Conservation (phyloP, 495 filamentous ascomycete genomes). For the Lindgomyces ingoldianus region DNA sequence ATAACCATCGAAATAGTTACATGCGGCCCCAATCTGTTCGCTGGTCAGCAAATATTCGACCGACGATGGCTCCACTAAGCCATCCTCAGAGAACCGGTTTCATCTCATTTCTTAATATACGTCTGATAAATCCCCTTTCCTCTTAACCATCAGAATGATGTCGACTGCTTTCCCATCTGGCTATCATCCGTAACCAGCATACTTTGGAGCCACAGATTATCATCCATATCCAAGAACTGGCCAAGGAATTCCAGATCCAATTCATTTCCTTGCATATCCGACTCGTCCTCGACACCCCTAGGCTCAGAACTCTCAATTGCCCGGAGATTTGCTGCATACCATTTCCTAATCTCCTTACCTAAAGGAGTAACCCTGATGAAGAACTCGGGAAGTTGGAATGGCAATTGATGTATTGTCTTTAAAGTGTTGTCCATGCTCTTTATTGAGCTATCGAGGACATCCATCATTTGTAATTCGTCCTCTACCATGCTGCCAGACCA, state of each 20-base stretch:
- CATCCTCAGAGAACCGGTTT: too few relatives aligned
- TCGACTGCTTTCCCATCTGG: background rate
- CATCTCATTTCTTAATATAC: too few relatives aligned
- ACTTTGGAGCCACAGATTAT: slow-evolving; percentile 21
- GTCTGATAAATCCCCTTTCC: background rate
- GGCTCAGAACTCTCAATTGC: background rate
- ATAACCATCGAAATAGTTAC: too few relatives aligned
- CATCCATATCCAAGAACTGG: slow-evolving; percentile 18
- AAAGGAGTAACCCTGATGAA: slow-evolving; percentile 1
- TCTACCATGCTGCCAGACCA: background rate
- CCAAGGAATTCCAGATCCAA: slow-evolving; percentile 11
- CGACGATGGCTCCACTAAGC: too few relatives aligned
- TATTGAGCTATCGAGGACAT: slow-evolving; percentile 1
- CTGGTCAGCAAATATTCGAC: too few relatives aligned
- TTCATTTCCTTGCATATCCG: background rate
- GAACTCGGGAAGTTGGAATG: slow-evolving; percentile 6
- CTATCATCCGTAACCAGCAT: background rate
- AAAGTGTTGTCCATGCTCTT: background rate
- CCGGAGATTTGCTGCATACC: slow-evolving; percentile 5
- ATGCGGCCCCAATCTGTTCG: too few relatives aligned
- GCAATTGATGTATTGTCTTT: too few relatives aligned
- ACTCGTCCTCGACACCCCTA: background rate
- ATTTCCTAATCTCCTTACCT: slow-evolving; percentile 1
- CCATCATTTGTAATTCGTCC: background rate
- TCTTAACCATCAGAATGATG: background rate